Percentiles rank a stretch among this genome's conserved stretches.
Conservation (phyloP, 1,284 basidiomycete genomes). For the Sphaerobolus stellatus region DNA sequence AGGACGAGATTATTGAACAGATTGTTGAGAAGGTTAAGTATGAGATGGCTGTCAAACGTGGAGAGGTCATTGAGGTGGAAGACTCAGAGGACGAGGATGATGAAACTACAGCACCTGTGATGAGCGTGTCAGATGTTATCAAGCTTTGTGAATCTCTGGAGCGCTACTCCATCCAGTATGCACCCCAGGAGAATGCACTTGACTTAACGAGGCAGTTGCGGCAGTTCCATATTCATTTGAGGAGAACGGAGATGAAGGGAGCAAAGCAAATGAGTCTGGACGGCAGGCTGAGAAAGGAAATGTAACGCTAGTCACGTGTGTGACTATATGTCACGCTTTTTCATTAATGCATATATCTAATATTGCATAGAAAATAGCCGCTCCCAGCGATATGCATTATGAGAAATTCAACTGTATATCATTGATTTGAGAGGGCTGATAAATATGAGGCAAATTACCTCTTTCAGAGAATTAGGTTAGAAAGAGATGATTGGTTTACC, state of each 20-base stretch:
- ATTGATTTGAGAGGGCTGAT: too few relatives aligned
- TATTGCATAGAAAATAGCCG: background rate
- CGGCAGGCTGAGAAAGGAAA: background rate
- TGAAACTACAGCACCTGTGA: too few relatives aligned
- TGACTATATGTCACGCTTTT: too few relatives aligned
- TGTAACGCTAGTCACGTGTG: too few relatives aligned
- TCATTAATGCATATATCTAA: background rate
- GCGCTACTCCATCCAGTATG: background rate
- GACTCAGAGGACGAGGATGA: background rate
- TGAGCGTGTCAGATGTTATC: too few relatives aligned
- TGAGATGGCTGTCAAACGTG: background rate
- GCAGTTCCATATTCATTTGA: background rate
- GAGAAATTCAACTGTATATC: background rate
- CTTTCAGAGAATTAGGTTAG: too few relatives aligned
- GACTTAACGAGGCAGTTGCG: background rate
- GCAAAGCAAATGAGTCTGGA: background rate
- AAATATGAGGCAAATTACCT: too few relatives aligned
- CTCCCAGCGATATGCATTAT: background rate
- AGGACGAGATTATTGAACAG: too few relatives aligned
- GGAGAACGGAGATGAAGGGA: background rate
- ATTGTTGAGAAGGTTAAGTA: constrained; percentile 15
- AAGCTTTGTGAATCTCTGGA: background rate
- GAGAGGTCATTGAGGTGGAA: background rate
- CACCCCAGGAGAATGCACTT: background rate
- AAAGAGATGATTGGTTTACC: too few relatives aligned